phyloP scores from a whole-genome alignment of 106 monocot genomes.

The Chionographis japonica region DNA sequence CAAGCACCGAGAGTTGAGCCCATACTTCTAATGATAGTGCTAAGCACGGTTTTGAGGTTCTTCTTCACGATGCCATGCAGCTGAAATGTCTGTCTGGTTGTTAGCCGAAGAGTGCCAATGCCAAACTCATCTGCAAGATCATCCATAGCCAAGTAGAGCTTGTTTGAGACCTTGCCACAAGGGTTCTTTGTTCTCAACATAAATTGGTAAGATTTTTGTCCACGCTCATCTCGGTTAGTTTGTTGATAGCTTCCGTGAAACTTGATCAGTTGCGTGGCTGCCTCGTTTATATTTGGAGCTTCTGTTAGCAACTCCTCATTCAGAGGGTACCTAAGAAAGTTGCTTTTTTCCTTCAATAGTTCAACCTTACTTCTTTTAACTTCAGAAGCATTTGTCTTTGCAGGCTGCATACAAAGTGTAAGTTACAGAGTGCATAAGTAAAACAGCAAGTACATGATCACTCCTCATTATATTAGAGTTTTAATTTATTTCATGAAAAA shows the following conservation, averaged over 20 bases:
- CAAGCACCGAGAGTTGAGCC: constrained; percentile 98
- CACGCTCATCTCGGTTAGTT: constrained; percentile 79
- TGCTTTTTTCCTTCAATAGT: constrained; percentile 92
- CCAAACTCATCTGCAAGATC: constrained; percentile 96
- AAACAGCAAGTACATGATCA: too few relatives aligned
- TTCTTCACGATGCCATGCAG: constrained; percentile 88
- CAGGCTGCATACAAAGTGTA: constrained; percentile 23
- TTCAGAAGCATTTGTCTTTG: constrained; percentile 46
- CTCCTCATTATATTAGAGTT: too few relatives aligned
- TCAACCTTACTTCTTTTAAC: constrained; percentile 96
- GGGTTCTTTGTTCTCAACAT: constrained; percentile 99
- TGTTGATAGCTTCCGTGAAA: constrained; percentile 99
- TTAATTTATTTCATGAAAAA: too few relatives aligned
- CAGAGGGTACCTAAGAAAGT: constrained; percentile 89
- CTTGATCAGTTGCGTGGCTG: constrained; percentile 85
- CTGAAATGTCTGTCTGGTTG: constrained; percentile 97
- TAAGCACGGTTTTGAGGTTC: constrained; percentile 83
- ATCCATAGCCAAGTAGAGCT: constrained; percentile 94
- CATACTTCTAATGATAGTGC: constrained; percentile 87
- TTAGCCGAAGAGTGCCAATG: constrained; percentile 86
- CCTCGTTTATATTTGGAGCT: constrained; percentile 86
- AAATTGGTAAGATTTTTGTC: constrained; percentile 70
- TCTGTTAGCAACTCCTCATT: constrained; percentile 85
- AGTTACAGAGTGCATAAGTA: background rate
- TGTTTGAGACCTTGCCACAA: constrained; percentile 85